These are phyloP conservation scores for Skeletonema potamos DNA, from an alignment of 108 stramenopile species.

Conservation along the genomic window DNA sequence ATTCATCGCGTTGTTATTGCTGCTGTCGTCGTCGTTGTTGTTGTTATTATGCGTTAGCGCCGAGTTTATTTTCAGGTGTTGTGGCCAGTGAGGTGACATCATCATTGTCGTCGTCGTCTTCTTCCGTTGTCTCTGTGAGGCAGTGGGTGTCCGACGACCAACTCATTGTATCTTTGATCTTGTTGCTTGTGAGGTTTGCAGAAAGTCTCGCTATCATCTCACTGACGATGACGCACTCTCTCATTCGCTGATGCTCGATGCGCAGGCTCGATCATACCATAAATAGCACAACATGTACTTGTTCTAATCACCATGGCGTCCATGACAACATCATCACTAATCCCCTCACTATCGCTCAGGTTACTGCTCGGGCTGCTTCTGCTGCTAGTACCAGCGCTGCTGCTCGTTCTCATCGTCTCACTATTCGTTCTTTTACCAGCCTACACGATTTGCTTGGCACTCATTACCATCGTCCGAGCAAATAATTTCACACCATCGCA, in stretches of 20 bases:
- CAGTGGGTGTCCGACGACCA: too few species aligned
- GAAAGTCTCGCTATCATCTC: too few species aligned
- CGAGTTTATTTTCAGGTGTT: background rate
- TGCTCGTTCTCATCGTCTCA: background rate
- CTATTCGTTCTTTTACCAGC: conserved; percentile 3
- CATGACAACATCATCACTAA: background rate
- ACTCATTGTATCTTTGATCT: too few species aligned
- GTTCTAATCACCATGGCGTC: background rate
- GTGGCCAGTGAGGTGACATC: background rate
- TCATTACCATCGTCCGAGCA: conserved; percentile 19
- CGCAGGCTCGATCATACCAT: too few species aligned
- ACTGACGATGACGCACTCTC: too few species aligned
- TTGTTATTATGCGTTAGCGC: background rate
- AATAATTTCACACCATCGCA: background rate
- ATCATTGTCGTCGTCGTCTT: background rate
- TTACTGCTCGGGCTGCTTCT: background rate
- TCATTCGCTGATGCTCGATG: too few species aligned
- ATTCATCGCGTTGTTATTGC: background rate
- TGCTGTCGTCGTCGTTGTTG: too few species aligned
- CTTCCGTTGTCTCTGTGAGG: too few species aligned
- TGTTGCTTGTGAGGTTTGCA: too few species aligned
- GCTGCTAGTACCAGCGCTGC: background rate
- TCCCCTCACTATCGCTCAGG: background rate
- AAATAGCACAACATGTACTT: too few species aligned
- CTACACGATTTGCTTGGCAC: conserved; percentile 21